Percentiles rank a stretch among this genome's conserved stretches.
These are phyloP conservation scores for Allomyces javanicus DNA, from an alignment of 192 early-diverging fungal species.

Conservation along the genomic window DNA sequence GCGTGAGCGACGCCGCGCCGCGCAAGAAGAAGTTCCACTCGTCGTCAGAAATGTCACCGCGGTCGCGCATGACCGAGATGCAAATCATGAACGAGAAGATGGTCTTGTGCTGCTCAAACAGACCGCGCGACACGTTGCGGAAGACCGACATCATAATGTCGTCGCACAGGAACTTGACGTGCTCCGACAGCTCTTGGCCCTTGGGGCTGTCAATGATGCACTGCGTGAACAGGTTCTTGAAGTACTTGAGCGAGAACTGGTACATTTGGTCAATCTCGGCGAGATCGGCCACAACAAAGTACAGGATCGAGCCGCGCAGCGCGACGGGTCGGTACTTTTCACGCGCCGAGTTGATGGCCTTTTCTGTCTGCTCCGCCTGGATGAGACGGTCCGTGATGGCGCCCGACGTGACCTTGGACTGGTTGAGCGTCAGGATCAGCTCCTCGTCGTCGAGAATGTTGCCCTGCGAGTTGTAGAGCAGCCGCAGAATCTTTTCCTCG, in stretches of 20 bases:
- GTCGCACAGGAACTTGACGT: slow-evolving; percentile 49
- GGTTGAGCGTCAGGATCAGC: slow-evolving; percentile 82
- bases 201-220: slow-evolving; percentile 43
- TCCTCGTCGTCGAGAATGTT: slow-evolving; percentile 96
- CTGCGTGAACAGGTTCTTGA: slow-evolving; percentile 74
- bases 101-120: slow-evolving; percentile 78
- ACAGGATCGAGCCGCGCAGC: slow-evolving; percentile 71
- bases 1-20: slow-evolving; percentile 15
- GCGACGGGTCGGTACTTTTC: slow-evolving; percentile 78
- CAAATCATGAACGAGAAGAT: slow-evolving; percentile 69
- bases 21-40: slow-evolving; percentile 41
- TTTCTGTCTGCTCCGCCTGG: slow-evolving; percentile 86
- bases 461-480: slow-evolving; percentile 81
- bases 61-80: slow-evolving; percentile 28
- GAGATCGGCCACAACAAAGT: slow-evolving; percentile 90
- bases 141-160: slow-evolving; percentile 77
- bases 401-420: slow-evolving; percentile 82
- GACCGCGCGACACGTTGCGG: slow-evolving; percentile 49
- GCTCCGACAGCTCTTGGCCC: slow-evolving; percentile 41
- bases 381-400: slow-evolving; percentile 80
- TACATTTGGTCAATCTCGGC: slow-evolving; percentile 79
- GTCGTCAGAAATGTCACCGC: slow-evolving; percentile 1
- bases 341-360: slow-evolving; percentile 84
- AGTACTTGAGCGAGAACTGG: slow-evolving; percentile 95
- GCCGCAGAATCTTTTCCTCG: slow-evolving; percentile 78